Evolutionary conservation across 1,284 basidiomycete genomes (phyloP).

Genomic region (Leccinum discolor): DNA sequence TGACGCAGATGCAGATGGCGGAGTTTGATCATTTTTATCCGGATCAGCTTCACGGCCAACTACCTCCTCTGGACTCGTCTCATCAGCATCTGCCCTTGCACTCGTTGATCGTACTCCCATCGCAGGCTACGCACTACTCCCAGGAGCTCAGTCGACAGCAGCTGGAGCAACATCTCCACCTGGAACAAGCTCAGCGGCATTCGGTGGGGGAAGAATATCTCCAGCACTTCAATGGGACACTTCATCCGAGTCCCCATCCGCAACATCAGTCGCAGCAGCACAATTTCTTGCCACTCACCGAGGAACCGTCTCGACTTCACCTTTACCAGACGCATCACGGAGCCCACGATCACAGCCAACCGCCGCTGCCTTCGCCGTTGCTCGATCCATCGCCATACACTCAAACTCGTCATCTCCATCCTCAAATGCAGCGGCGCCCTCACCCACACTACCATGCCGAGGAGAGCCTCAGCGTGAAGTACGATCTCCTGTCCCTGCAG

Average conservation of each 20-base stretch:
- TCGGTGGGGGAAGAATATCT: slow-evolving; percentile 35
- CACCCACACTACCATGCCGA: slow-evolving; percentile 32
- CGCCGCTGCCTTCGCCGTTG: slow-evolving; percentile 25
- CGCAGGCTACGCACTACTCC: slow-evolving; percentile 38
- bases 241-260: slow-evolving; percentile 22
- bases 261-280: slow-evolving; percentile 22
- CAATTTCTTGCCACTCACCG: slow-evolving; percentile 24
- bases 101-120: slow-evolving; percentile 41
- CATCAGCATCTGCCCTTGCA: slow-evolving; percentile 46
- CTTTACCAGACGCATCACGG: slow-evolving; percentile 35
- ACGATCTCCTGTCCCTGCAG: slow-evolving; percentile 31
- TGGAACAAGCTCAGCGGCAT: slow-evolving; percentile 29
- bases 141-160: slow-evolving; percentile 46
- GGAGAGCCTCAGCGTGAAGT: slow-evolving; percentile 34
- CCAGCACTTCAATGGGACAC: slow-evolving; percentile 28
- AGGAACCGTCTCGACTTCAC: slow-evolving; percentile 32
- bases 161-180: slow-evolving; percentile 35
- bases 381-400: slow-evolving; percentile 33
- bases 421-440: slow-evolving; percentile 24
- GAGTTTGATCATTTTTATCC: slow-evolving; percentile 40
- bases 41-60: slow-evolving; percentile 44
- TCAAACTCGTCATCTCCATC: slow-evolving; percentile 30
- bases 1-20: slow-evolving; percentile 46
- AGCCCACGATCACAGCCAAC: slow-evolving; percentile 16
- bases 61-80: slow-evolving; percentile 51